phyloP scores from a whole-genome alignment of 2,329 filamentous ascomycete genomes.

The Ilyonectria sp. region DNA sequence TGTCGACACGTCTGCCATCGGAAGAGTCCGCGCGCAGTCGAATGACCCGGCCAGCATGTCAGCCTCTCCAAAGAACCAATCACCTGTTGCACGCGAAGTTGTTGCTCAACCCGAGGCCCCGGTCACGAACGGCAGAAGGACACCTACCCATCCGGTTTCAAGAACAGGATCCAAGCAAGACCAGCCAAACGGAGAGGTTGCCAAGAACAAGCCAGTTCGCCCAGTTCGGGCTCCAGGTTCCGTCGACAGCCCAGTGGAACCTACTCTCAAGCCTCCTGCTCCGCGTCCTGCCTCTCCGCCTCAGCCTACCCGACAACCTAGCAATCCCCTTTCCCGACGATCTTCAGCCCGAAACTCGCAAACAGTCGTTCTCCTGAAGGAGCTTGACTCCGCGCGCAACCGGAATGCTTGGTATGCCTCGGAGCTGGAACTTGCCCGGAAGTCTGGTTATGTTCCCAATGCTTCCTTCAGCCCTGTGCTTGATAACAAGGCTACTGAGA shows the following conservation, averaged over 20 bases:
- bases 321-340: slow-evolving; percentile 72
- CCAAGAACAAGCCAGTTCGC: slow-evolving; percentile 54
- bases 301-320: slow-evolving; percentile 69
- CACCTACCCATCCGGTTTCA: slow-evolving; percentile 68
- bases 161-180: slow-evolving; percentile 58
- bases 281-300: slow-evolving; percentile 70
- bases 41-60: slow-evolving; percentile 59
- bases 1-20: slow-evolving; percentile 57
- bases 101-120: slow-evolving; percentile 65
- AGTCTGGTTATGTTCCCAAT: slow-evolving; percentile 87
- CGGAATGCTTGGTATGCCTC: slow-evolving; percentile 98
- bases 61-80: slow-evolving; percentile 59
- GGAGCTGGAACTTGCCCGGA: slow-evolving; percentile 91
- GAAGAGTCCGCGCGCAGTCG: slow-evolving; percentile 65
- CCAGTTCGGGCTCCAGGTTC: slow-evolving; percentile 71
- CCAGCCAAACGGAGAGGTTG: slow-evolving; percentile 44
- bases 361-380: slow-evolving; percentile 84
- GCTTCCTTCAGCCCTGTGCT: slow-evolving; percentile 79
- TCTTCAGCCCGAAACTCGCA: slow-evolving; percentile 75
- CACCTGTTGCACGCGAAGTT: slow-evolving; percentile 57
- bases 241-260: slow-evolving; percentile 78
- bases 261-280: slow-evolving; percentile 56
- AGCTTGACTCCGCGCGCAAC: slow-evolving; percentile 87
- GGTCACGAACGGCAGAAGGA: slow-evolving; percentile 73
- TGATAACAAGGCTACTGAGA: slow-evolving; percentile 82